Conservation (phyloP, 495 filamentous ascomycete genomes). For the Aspergillus nidulans region DNA sequence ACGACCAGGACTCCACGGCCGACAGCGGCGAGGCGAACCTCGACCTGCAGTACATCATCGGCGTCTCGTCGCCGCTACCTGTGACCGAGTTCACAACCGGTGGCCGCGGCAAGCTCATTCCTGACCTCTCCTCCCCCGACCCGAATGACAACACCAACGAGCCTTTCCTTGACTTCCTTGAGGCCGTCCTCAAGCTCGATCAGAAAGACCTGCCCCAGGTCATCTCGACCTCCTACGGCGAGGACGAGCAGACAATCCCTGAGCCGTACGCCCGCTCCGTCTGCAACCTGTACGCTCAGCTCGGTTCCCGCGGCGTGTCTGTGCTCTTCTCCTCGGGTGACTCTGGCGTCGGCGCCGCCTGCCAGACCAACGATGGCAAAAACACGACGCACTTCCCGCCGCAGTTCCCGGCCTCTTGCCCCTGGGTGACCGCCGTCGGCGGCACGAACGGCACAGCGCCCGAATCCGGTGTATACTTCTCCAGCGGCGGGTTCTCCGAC, state of each 20-base stretch:
- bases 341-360: constrained; percentile 63
- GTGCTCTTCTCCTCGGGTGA: constrained; percentile 71
- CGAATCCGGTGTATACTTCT: constrained; percentile 53
- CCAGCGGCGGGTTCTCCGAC: constrained; percentile 67
- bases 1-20: constrained; percentile 44
- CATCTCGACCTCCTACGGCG: constrained; percentile 76
- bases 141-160: constrained; percentile 59
- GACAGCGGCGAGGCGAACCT: constrained; percentile 68
- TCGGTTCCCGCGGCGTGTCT: constrained; percentile 72
- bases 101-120: constrained; percentile 57
- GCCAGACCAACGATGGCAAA: constrained; percentile 61
- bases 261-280: constrained; percentile 60
- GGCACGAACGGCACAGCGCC: constrained; percentile 56
- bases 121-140: constrained; percentile 56
- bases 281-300: constrained; percentile 65
- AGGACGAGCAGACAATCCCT: constrained; percentile 75
- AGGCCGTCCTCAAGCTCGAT: constrained; percentile 50
- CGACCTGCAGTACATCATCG: constrained; percentile 67
- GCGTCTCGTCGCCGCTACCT: constrained; percentile 53
- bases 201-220: constrained; percentile 62
- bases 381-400: constrained; percentile 64
- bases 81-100: constrained; percentile 66
- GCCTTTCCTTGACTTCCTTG: constrained; percentile 70
- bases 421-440: constrained; percentile 69
- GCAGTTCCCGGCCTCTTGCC: constrained; percentile 67